Base-by-base conservation (phyloP, 1,284 basidiomycete species). In the Thecaphora thlaspeos region DNA sequence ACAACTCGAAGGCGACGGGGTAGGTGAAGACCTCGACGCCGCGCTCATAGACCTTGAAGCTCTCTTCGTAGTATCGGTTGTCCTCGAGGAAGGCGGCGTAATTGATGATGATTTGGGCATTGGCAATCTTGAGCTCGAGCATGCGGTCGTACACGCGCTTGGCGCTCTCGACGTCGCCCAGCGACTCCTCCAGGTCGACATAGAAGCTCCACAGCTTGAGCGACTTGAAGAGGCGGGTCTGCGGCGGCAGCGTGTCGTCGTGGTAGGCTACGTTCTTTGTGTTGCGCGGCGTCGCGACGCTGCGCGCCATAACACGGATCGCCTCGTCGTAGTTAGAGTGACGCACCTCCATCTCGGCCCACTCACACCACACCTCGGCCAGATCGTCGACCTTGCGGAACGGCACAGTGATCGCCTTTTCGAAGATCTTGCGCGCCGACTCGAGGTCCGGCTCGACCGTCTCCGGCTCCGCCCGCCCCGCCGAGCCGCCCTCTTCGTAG, bases 141-240 rank as follows among this genome's bases (percentile, higher is more conserved):
- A 98, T 96, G 80, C 90, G 91, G 82, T 98, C 94, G 76, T 98
- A 98, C 0, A 93, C 91, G 0, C 84, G 84, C 79, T 97, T 97
- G 1, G 94, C 84, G 1, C 88, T 88, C 61, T 96, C 92, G 23
- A 96, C 88, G 0, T 90, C 87, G 4, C 94, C 94, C 66, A 97
- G 88, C 1, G 91, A 92, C 78, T 99, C 95, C 78, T 97, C 92
- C 24, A 98, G 82, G 75, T 98, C 95, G 55, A 95, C 89, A 76
- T 95, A 96, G 82, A 96, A 98, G 1, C 91, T 94, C 95, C 95
- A 98, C 1, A 99, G 84, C 79, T 98, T 98, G 59, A 98, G 82
- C 1, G 92, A 95, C 78, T 98, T 98, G 85, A 98, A 98, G 39
- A 99, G 80, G 15, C 95, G 86, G 3, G 84, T 82, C 82, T 98